Base-by-base conservation (phyloP, 2,329 filamentous ascomycete species). In the Botrytis elliptica region DNA sequence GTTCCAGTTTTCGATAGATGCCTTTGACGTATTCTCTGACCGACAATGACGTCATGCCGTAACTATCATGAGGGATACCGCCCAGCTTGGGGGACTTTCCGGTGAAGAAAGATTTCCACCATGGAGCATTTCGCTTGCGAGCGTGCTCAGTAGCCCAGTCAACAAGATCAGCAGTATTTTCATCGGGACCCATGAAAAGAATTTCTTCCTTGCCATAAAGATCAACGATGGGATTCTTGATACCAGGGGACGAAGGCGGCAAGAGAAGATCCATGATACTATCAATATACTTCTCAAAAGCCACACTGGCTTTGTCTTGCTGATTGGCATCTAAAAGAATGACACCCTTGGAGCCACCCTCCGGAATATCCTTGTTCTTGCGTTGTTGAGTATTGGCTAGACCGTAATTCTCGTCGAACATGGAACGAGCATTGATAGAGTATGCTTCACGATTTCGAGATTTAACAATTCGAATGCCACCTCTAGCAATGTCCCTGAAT, bases 31-130 rank as follows among this genome's bases (percentile, higher is more conserved):
- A 99, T 84, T 99, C 94, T 64, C 96, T 94, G 68, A 99, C 95
- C 9, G 95, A 98, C 73, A 98, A 85, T 0, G 96, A 98, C 0
- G 96, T 99, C 96, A 99, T 99, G 79, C 96, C 96, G 81, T 99
- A 99, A 59, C 87, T 85, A 82, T 99, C 96, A 83, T 99, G 96
- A 55, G 96, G 96, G 78, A 99, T 99, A 81, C 96, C 96, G 76
- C 96, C 96, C 22, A 99, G 88, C 84, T 93, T 96, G 71, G 94
- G 96, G 78, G 94, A 97, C 88, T 99, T 99, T 81, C 96, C 96
- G 3, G 96, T 99, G 88, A 99, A 99, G 89, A 99, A 99, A 0
- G 96, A 99, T 87, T 99, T 99, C 96, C 96, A 99, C 94, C 95
- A 99, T 42, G 94, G 94, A 7, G 96, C 96, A 64, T 94, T 94